Evolutionary conservation across 2,329 filamentous ascomycete genomes (phyloP).

Genomic region (Beauveria sp.): DNA sequence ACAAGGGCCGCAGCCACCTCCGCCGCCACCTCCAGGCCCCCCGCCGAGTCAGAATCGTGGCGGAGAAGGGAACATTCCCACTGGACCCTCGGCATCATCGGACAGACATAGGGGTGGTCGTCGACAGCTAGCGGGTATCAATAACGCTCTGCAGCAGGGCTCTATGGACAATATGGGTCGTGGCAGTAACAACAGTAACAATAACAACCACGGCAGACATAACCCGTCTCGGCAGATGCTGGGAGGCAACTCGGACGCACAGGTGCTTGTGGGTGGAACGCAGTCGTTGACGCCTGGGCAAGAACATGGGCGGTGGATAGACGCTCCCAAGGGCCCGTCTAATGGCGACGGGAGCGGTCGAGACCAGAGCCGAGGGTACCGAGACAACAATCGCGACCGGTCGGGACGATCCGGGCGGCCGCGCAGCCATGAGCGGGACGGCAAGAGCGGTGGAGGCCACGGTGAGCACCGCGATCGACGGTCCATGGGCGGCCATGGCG

Average conservation of each 20-base stretch:
- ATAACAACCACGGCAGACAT: constrained; percentile 17
- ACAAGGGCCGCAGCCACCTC: constrained; percentile 11
- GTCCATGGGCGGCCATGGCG: constrained; percentile 25
- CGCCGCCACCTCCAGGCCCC: constrained; percentile 26
- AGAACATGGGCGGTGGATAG: constrained; percentile 33
- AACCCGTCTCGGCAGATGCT: constrained; percentile 34
- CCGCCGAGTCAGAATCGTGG: constrained; percentile 19
- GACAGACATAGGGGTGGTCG: constrained; percentile 35
- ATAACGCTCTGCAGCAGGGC: constrained; percentile 45
- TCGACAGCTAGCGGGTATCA: constrained; percentile 52
- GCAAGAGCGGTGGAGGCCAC: constrained; percentile 34
- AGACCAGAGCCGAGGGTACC: constrained; percentile 36
- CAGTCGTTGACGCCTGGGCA: constrained; percentile 39
- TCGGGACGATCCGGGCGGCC: constrained; percentile 34
- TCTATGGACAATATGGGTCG: constrained; percentile 29
- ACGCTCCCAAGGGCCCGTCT: constrained; percentile 23
- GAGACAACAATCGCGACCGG: constrained; percentile 35
- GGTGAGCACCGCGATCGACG: constrained; percentile 38
- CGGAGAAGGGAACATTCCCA: constrained; percentile 24
- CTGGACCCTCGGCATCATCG: constrained; percentile 27
- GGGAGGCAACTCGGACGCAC: constrained; percentile 43
- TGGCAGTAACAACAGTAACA: background rate
- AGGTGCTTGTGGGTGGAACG: constrained; percentile 48
- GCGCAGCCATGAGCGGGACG: constrained; percentile 41
- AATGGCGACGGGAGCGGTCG: constrained; percentile 23